Evolutionary conservation across 2,329 filamentous ascomycete species (phyloP).

Genomic region (Metarhizium anisopliae): DNA sequence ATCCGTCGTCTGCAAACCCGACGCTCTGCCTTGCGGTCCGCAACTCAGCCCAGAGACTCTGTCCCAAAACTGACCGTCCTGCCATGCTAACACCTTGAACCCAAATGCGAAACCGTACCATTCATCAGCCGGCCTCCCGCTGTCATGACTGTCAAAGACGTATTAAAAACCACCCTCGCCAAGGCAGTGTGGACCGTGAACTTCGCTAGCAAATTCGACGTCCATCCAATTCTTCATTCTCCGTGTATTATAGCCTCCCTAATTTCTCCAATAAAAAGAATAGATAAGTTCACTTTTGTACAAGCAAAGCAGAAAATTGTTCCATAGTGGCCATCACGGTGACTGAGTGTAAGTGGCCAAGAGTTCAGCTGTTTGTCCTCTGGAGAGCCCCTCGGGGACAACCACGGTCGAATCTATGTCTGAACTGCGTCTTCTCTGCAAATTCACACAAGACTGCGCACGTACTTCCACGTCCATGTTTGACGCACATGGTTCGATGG

Average conservation of each 20-base stretch:
- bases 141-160: slow-evolving; percentile 21
- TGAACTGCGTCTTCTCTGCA: neutral
- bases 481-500: neutral
- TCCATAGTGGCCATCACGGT: neutral
- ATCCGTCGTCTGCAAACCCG: neutral
- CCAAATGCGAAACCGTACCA: slow-evolving; percentile 13
- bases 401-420: neutral
- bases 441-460: neutral
- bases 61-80: slow-evolving; percentile 5
- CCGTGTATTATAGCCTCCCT: slow-evolving; percentile 1
- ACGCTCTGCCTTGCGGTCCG: slow-evolving; percentile 5
- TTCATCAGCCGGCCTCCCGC: slow-evolving; percentile 15
- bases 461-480: neutral
- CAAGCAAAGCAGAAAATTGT: neutral
- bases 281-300: slow-evolving; percentile 4
- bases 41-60: slow-evolving; percentile 1
- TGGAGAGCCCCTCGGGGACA: neutral
- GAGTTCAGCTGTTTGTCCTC: neutral
- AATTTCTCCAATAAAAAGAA: slow-evolving; percentile 2
- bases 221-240: neutral
- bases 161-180: slow-evolving; percentile 11
- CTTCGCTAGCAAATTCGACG: neutral
- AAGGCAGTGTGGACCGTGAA: slow-evolving; percentile 6
- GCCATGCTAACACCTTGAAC: slow-evolving; percentile 9
- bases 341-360: neutral